Conservation (phyloP, 345 rosid species). For the Clarkia xantiana region DNA sequence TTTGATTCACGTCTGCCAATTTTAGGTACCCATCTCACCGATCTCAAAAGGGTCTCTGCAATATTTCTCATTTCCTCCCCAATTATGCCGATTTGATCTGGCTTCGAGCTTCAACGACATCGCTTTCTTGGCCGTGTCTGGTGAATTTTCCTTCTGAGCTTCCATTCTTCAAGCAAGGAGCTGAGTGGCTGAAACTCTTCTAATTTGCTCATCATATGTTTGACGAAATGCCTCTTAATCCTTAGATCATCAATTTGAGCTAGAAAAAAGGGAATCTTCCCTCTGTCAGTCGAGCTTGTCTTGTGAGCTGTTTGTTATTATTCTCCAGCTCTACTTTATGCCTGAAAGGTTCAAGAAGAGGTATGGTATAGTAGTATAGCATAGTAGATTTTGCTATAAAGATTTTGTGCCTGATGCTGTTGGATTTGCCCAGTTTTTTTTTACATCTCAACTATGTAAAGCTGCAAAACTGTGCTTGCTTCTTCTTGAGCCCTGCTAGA, state of each 20-base stretch:
- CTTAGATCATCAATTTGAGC: slow-evolving; percentile 11
- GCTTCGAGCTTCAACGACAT: too few species aligned
- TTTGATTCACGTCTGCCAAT: slow-evolving; percentile 13
- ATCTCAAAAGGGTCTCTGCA: slow-evolving; percentile 16
- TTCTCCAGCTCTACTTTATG: slow-evolving; percentile 51
- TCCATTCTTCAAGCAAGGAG: slow-evolving; percentile 20
- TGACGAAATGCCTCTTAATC: too few species aligned
- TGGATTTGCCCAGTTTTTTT: slow-evolving; percentile 37
- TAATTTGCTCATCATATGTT: too few species aligned
- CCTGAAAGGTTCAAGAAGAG: slow-evolving; percentile 56
- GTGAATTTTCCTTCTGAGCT: not conserved
- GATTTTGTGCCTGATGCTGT: slow-evolving; percentile 61
- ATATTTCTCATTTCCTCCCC: slow-evolving; percentile 12
- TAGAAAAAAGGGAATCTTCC: slow-evolving; percentile 48
- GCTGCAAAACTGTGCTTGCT: slow-evolving; percentile 46
- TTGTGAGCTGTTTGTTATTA: slow-evolving; percentile 47
- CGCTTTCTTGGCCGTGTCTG: not conserved
- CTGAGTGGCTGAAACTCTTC: slow-evolving; percentile 1
- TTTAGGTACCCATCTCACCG: slow-evolving; percentile 29
- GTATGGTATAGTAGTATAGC: slow-evolving; percentile 6
- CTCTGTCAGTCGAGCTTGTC: slow-evolving; percentile 19
- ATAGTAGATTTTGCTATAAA: slow-evolving; percentile 27
- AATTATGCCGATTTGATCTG: not conserved
- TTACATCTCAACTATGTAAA: slow-evolving; percentile 41
- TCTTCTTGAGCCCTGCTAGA: slow-evolving; percentile 59